Evolutionary conservation across 306 rosid species (phyloP), one percentile per base, ranked within the genome.

Genomic region (Ceratonia siliqua): DNA sequence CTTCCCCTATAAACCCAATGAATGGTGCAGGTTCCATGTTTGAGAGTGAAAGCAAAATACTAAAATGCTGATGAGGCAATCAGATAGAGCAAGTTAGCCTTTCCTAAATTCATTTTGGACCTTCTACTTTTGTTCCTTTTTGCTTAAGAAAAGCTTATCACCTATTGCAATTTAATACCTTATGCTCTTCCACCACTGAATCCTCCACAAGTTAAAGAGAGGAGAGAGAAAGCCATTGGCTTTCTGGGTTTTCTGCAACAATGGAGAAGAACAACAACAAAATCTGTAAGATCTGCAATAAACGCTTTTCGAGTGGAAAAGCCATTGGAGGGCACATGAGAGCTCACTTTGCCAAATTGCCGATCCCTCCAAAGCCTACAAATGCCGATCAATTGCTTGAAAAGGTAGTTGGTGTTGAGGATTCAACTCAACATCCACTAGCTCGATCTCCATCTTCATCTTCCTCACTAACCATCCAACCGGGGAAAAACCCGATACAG

Each of bases 251-350:
- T 45, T 72, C 27, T 5, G 41, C 56, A 73, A 28, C 78, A 38
- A 92, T 92, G 93, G 86, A 80, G 55, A 83, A 70, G 55, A 79
- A 62, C 3, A 49, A 70, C 2, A 39, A 14, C 42, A 58, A 3
- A 9, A 62, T 33, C 70, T 89, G 90, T 67, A 65, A 72, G 76
- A 84, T 92, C 79, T 87, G 96, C 39, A 54, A 36, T 38, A 87
- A 55, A 82, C n/a, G 73, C 24, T 90, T 82, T 70, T 11, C 86
- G 2, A 83, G 41, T 45, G 94, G 87, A 38, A 90, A 84, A 78
- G 91, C 92, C 67, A 57, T 87, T 68, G 92, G 98, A 2, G 94
- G 98, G 5, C 98, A 92, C 82, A 84, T 90, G 94, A 87, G 87
- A 78, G 77, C 97, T 59, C 96, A 92, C 68, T 58, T 83, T 1